These are phyloP conservation scores for Linderniella brevidens DNA, from an alignment of 257 asterid species.

Conservation along the genomic window DNA sequence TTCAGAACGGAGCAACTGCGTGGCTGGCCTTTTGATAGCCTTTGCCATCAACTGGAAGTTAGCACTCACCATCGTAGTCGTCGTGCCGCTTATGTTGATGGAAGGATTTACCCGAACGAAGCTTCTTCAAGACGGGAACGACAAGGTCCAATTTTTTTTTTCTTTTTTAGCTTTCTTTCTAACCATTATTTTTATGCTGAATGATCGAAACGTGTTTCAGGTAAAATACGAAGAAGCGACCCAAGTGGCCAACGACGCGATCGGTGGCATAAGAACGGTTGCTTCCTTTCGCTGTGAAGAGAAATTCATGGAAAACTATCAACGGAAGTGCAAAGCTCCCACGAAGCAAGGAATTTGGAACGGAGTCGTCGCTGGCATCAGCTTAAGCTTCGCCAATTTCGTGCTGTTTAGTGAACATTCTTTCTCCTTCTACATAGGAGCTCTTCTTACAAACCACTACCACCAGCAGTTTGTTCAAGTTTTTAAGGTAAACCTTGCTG, in stretches of 20 bases:
- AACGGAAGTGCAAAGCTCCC: constrained; percentile 8
- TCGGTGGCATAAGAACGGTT: constrained; percentile 15
- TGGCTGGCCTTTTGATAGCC: constrained; percentile 16
- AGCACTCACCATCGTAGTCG: constrained; percentile 19
- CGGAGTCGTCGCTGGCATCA: constrained; percentile 15
- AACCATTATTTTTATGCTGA: neutral
- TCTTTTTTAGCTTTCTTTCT: neutral
- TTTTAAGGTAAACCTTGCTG: constrained; percentile 11
- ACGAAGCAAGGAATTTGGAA: constrained; percentile 12
- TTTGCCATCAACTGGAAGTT: constrained; percentile 22
- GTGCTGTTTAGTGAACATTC: constrained; percentile 12
- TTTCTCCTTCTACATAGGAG: constrained; percentile 18
- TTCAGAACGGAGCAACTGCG: constrained; percentile 22
- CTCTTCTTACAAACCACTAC: constrained; percentile 12
- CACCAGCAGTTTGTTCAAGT: constrained; percentile 14
- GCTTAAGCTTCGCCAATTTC: constrained; percentile 21
- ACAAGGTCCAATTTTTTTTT: constrained; percentile 9
- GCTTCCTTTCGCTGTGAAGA: constrained; percentile 14
- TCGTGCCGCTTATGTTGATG: constrained; percentile 15
- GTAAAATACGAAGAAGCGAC: constrained; percentile 19
- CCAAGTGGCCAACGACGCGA: constrained; percentile 17
- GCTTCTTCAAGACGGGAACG: constrained; percentile 5
- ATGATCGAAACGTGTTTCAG: constrained; percentile 5
- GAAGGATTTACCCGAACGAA: constrained; percentile 18
- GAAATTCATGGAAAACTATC: constrained; percentile 17